phyloP scores from a whole-genome alignment of 2,329 filamentous ascomycete genomes.

The Delphinella strobiligena region DNA sequence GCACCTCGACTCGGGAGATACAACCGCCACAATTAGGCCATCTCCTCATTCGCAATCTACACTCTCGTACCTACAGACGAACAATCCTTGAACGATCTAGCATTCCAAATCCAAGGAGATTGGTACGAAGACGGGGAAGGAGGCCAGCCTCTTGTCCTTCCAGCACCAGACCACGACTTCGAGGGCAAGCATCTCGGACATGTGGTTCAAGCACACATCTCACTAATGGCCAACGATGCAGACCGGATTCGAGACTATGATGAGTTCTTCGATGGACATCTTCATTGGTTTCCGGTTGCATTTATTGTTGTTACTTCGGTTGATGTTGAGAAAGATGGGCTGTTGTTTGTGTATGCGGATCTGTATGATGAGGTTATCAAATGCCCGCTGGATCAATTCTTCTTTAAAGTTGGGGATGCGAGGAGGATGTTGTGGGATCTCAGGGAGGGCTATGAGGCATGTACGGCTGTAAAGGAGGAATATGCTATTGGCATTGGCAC shows the following conservation, averaged over 20 bases:
- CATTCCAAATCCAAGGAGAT: too few relatives aligned
- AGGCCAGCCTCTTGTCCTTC: neutral
- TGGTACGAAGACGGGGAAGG: neutral
- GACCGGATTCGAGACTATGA: neutral
- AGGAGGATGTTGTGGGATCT: neutral
- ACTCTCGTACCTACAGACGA: neutral
- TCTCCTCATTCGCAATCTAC: neutral
- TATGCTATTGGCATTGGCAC: neutral
- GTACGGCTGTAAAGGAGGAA: neutral
- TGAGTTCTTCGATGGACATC: neutral
- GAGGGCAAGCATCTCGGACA: neutral
- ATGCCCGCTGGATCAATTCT: neutral
- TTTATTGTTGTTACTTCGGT: neutral
- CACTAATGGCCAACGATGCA: neutral
- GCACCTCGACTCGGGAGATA: neutral
- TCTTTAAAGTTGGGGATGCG: neutral
- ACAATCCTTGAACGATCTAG: neutral
- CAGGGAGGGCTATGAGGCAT: neutral
- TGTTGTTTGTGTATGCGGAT: neutral
- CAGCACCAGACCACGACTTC: neutral
- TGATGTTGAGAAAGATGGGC: neutral
- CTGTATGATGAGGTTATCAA: neutral
- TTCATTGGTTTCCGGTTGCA: neutral
- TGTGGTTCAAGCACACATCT: neutral
- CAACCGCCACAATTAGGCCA: neutral